Percentiles rank a stretch among this genome's conserved stretches.
Conservation (phyloP, 148 eudicot species). For the Camellia lanceoleosa region DNA sequence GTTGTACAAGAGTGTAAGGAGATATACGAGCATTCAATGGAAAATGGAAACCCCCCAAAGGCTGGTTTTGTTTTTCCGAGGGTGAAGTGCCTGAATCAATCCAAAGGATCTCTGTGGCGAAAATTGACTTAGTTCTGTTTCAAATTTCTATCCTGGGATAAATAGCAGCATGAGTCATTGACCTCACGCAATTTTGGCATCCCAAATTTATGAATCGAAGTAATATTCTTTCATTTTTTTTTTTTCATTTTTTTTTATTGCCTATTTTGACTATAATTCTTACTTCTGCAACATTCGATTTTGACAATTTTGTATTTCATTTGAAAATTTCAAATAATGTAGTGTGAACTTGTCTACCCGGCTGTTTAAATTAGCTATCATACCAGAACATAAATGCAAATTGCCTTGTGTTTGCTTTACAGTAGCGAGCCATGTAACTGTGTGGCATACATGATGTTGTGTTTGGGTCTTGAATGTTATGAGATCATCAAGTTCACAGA, state of each 20-base stretch:
- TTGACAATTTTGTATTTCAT: not conserved
- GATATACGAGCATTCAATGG: conserved; percentile 70
- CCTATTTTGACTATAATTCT: not conserved
- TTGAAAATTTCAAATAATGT: not conserved
- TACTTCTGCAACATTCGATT: too few relatives aligned
- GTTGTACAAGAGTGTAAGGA: conserved; percentile 95
- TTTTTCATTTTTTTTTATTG: not conserved
- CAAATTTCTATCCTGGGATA: not conserved
- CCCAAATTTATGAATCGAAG: not conserved
- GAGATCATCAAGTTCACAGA: too few relatives aligned
- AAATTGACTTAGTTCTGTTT: conserved; percentile 17
- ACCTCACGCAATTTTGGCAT: not conserved
- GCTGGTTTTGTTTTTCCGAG: conserved; percentile 83
- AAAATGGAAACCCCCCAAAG: conserved; percentile 88
- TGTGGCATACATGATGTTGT: too few relatives aligned
- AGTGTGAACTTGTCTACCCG: not conserved
- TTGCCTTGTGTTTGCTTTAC: too few relatives aligned
- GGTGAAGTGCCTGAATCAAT: conserved; percentile 62
- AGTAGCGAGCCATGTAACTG: too few relatives aligned
- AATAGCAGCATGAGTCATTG: not conserved
- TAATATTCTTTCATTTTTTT: not conserved
- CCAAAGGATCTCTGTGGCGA: conserved; percentile 18
- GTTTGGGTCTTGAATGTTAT: too few relatives aligned
- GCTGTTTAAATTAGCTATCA: too few relatives aligned
- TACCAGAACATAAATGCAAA: too few relatives aligned